A percentile compares a stretch with the other conserved stretches of the same genome.
phyloP scores from a whole-genome alignment of 257 asterid genomes.

The Rehmannia glutinosa region DNA sequence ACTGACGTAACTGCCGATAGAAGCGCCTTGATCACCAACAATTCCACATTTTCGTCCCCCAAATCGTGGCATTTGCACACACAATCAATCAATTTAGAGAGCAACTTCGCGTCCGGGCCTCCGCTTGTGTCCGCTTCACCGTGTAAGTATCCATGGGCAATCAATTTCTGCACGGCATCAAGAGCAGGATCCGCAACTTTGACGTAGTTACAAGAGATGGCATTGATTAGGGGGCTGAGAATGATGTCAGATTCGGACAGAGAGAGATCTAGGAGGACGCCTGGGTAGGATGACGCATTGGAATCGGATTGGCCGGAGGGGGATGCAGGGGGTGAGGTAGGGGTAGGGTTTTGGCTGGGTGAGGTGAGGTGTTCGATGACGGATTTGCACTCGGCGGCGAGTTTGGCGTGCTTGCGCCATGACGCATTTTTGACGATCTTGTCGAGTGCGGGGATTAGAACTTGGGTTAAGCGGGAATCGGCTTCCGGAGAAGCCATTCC shows the following conservation, averaged over 20 bases:
- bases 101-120: constrained; percentile 61
- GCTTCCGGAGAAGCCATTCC: constrained; percentile 97
- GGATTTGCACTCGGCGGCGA: constrained; percentile 84
- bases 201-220: constrained; percentile 51
- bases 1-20: constrained; percentile 83
- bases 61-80: constrained; percentile 88
- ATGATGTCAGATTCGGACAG: constrained; percentile 65
- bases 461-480: constrained; percentile 84
- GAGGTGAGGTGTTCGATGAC: constrained; percentile 65
- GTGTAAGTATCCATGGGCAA: constrained; percentile 80
- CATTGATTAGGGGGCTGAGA: constrained; percentile 75
- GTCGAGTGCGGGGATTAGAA: constrained; percentile 77
- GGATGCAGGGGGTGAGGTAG: constrained; percentile 50
- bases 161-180: constrained; percentile 86
- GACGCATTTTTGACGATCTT: constrained; percentile 84
- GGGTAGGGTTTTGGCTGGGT: constrained; percentile 43
- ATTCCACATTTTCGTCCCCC: constrained; percentile 76
- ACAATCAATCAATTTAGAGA: constrained; percentile 68
- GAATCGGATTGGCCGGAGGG: constrained; percentile 48
- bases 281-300: constrained; percentile 49
- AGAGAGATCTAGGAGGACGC: constrained; percentile 74
- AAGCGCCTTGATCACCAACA: constrained; percentile 77
- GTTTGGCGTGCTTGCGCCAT: constrained; percentile 95
- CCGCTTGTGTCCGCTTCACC: constrained; percentile 89
- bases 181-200: constrained; percentile 88